phyloP scores from a whole-genome alignment of 2,329 filamentous ascomycete species.

The Cercospora zeae-maydis region DNA sequence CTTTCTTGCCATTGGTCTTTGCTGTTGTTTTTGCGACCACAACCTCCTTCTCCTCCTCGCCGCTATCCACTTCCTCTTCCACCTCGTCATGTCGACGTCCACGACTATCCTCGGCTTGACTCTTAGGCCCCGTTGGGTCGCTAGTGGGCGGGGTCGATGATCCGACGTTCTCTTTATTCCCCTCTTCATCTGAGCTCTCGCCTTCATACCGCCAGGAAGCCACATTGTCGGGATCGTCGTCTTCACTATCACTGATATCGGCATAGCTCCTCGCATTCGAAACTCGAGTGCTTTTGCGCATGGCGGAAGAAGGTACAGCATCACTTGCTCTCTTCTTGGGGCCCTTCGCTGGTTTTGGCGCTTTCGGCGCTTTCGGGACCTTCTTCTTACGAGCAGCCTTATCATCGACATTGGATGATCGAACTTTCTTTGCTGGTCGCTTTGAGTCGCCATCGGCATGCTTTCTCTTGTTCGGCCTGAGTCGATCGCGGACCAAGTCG shows the following conservation, averaged over 20 bases:
- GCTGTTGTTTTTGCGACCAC: neutral
- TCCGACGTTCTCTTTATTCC: slow-evolving; percentile 27
- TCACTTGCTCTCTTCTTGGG: slow-evolving; percentile 38
- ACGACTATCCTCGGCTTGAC: slow-evolving; percentile 3
- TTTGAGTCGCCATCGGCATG: slow-evolving; percentile 24
- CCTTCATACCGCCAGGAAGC: slow-evolving; percentile 34
- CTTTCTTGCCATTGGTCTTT: slow-evolving; percentile 3
- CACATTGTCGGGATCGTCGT: slow-evolving; percentile 37
- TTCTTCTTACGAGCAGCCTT: slow-evolving; percentile 29
- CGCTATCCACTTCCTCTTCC: slow-evolving; percentile 2
- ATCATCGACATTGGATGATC: slow-evolving; percentile 29
- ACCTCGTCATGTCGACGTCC: neutral
- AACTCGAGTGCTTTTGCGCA: slow-evolving; percentile 44
- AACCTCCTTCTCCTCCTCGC: neutral
- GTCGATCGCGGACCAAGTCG: slow-evolving; percentile 63
- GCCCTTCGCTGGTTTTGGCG: slow-evolving; percentile 35
- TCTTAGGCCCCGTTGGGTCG: slow-evolving; percentile 23
- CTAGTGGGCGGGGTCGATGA: slow-evolving; percentile 33
- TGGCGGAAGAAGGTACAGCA: slow-evolving; percentile 40
- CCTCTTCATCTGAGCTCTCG: slow-evolving; percentile 23
- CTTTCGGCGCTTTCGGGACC: slow-evolving; percentile 36
- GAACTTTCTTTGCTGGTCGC: slow-evolving; percentile 31
- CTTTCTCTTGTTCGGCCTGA: slow-evolving; percentile 59
- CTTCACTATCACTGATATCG: slow-evolving; percentile 41
- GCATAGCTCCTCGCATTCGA: slow-evolving; percentile 44